These are phyloP conservation scores for Colletotrichum chrysophilum DNA, from an alignment of 2,329 filamentous ascomycete genomes.

Conservation along the genomic window DNA sequence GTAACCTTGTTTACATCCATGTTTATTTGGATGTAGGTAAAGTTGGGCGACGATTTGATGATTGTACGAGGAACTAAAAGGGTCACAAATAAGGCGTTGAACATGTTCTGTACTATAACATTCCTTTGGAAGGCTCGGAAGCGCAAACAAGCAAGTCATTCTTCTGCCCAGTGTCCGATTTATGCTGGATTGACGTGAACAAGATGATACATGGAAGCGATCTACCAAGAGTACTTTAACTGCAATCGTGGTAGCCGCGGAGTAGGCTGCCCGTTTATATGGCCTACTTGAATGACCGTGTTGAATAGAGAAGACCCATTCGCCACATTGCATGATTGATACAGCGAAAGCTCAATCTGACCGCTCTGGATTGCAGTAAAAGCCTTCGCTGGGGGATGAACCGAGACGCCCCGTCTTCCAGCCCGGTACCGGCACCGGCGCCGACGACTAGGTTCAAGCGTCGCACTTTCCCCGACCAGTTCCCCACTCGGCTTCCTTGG, in stretches of 20 bases:
- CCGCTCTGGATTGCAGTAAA: neutral
- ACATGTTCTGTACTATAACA: neutral
- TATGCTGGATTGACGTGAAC: rapidly evolving
- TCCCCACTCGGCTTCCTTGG: neutral
- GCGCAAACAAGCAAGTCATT: neutral
- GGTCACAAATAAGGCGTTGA: neutral
- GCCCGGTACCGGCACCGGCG: neutral
- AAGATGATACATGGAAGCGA: neutral
- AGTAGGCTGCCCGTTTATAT: neutral
- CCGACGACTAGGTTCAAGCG: neutral
- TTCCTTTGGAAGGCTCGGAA: neutral
- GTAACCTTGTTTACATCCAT: slow-evolving; percentile 8
- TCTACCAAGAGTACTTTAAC: neutral
- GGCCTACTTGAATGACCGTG: neutral
- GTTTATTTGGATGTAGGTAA: slow-evolving; percentile 13
- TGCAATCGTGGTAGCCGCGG: no score
- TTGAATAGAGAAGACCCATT: neutral
- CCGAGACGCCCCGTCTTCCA: neutral
- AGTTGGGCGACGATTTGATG: neutral
- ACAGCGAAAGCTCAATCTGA: neutral
- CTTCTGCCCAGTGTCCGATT: rapidly evolving
- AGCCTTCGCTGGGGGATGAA: neutral
- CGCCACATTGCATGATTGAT: neutral
- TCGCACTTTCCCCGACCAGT: neutral
- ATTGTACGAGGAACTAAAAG: neutral